Percentiles rank a stretch among this genome's conserved stretches.
These are phyloP conservation scores for Physocladia obscura DNA, from an alignment of 192 early-diverging fungal genomes.

Conservation along the genomic window DNA sequence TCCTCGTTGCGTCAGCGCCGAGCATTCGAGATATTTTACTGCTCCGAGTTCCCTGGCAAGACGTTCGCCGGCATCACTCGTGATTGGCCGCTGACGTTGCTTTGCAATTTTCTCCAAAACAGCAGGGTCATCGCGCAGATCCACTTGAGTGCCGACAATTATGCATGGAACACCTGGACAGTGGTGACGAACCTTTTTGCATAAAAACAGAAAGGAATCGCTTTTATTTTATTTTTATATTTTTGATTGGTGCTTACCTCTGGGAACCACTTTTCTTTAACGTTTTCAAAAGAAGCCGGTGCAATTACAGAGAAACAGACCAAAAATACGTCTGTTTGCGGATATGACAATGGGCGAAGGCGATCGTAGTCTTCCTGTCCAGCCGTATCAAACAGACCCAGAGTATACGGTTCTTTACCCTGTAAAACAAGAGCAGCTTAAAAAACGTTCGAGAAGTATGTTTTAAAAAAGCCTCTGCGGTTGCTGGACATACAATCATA, in stretches of 20 bases:
- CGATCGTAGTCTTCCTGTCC: constrained; percentile 96
- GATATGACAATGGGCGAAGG: constrained; percentile 89
- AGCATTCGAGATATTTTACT: constrained; percentile 93
- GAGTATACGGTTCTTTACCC: constrained; percentile 90
- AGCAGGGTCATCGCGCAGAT: constrained; percentile 83
- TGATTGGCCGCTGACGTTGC: constrained; percentile 82
- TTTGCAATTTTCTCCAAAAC: constrained; percentile 76
- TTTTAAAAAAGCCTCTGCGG: neutral
- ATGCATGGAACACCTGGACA: constrained; percentile 93
- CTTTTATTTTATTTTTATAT: neutral
- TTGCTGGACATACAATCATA: constrained; percentile 74
- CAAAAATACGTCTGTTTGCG: constrained; percentile 93
- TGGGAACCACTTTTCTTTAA: constrained; percentile 94
- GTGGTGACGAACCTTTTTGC: constrained; percentile 73
- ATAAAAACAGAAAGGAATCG: neutral
- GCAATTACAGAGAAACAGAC: constrained; percentile 92
- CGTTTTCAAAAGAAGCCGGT: constrained; percentile 92
- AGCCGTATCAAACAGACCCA: constrained; percentile 95
- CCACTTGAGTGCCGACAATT: constrained; percentile 90
- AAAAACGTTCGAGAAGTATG: neutral
- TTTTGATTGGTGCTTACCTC: constrained; percentile 58
- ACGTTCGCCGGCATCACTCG: constrained; percentile 74
- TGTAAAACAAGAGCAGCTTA: constrained; percentile 11
- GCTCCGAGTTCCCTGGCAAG: constrained; percentile 81
- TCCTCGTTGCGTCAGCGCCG: constrained; percentile 86